These are phyloP conservation scores for Beauveria caledonica DNA, from an alignment of 2,329 filamentous ascomycete genomes.

Conservation along the genomic window DNA sequence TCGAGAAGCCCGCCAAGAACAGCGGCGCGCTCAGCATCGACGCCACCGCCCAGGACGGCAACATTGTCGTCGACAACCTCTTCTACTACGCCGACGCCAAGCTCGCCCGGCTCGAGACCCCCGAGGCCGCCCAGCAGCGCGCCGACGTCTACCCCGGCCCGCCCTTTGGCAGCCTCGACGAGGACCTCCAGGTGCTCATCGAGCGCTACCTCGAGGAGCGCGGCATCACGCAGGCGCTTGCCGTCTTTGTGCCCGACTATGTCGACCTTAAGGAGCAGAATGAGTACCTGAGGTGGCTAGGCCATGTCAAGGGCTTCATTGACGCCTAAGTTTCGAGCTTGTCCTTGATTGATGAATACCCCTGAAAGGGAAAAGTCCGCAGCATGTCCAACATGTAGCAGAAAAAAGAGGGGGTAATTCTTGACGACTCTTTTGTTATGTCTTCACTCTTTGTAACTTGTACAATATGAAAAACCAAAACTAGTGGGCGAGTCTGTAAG, in stretches of 20 bases:
- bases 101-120: constrained; percentile 65
- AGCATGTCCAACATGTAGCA: not conserved
- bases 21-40: constrained; percentile 76
- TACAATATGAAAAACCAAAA: constrained; percentile 12
- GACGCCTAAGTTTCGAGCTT: constrained; percentile 46
- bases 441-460: constrained; percentile 10
- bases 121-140: constrained; percentile 69
- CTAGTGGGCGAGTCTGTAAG: constrained; percentile 3
- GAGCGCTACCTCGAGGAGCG: constrained; percentile 94
- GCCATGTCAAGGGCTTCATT: constrained; percentile 78
- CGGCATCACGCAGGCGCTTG: constrained; percentile 78
- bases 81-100: constrained; percentile 76
- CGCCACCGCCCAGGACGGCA: constrained; percentile 75
- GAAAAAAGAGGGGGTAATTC: not conserved
- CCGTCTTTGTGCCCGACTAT: constrained; percentile 89
- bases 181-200: constrained; percentile 86
- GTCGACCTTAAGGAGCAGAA: constrained; percentile 98
- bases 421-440: not conserved
- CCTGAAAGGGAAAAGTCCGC: no score
- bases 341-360: not conserved
- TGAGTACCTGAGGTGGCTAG: constrained; percentile 89
- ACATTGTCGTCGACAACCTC: constrained; percentile 82
- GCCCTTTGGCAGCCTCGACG: constrained; percentile 87
- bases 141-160: constrained; percentile 81
- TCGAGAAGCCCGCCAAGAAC: constrained; percentile 72